Base-by-base conservation (phyloP, 768 basidiomycete species). In the Auriscalpium microsporum region DNA sequence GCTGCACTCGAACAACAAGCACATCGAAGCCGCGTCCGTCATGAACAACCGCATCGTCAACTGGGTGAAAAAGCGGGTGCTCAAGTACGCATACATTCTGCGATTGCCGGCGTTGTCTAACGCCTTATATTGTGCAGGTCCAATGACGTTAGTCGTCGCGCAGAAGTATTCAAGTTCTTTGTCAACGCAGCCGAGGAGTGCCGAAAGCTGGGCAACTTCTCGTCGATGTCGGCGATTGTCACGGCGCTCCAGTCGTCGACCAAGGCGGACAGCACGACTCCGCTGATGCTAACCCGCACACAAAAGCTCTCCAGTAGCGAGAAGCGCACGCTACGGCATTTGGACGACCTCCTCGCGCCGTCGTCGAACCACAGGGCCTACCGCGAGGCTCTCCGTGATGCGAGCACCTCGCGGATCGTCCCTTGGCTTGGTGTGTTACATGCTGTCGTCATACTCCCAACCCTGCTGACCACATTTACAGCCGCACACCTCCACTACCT, bases 161-260 rank as follows among this genome's bases (percentile, higher is more conserved):
- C 68, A 7, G 67, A 69, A 14, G 72, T 72, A 14, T 67, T 77
- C 47, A 77, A 71, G 56, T 76, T 73, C 58, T 78, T 78, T 57
- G 67, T 78, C 46, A 67, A 73, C 55, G 67, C 71, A 8, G 75
- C 78, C 8, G 57, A 66, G 49, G 76, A 76, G 64, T 79, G 76
- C 57, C 67, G 69, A 17, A 71, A 69, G 50, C 54, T 73, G 37
- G 71, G 71, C 13, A 78, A 79, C 56, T 78, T 73, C 58, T 68
- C 71, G 10, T 76, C 76, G 11, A 62, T 74, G 50, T 68, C 72
- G 7, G 73, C 75, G 4, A 76, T 79, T 37, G 66, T 71, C 5
- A 69, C 65, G 10, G 76, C 75, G 9, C 63, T 78, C 21, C 67
- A 72, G 56, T 78, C 77, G 8, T 56, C 69, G 4, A 65, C 71